Conservation (phyloP, 345 rosid genomes). For the Combretum micranthum region DNA sequence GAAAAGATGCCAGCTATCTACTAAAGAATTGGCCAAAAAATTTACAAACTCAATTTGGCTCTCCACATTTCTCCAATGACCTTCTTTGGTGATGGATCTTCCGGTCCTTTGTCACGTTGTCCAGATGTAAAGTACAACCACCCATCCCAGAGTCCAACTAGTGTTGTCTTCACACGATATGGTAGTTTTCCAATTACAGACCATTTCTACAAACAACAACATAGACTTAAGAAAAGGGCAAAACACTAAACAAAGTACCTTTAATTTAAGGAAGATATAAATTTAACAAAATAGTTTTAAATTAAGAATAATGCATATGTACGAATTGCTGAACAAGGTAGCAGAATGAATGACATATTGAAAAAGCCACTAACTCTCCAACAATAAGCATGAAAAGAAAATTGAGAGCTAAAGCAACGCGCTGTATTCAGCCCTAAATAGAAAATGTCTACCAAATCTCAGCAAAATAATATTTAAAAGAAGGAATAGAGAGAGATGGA, state of each 20-base stretch:
- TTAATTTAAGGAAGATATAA: background rate
- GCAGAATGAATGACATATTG: too few relatives aligned
- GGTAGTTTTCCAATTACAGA: constrained; percentile 83
- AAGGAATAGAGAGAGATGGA: too few relatives aligned
- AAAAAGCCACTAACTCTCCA: too few relatives aligned
- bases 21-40: constrained; percentile 6
- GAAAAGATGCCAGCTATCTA: background rate
- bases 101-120: constrained; percentile 87
- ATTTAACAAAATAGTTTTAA: background rate
- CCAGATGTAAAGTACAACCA: constrained; percentile 90
- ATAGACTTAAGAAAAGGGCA: background rate
- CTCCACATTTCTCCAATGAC: constrained; percentile 89
- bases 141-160: constrained; percentile 83
- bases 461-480: too few relatives aligned
- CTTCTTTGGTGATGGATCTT: constrained; percentile 76
- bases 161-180: constrained; percentile 84
- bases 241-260: background rate
- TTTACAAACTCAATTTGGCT: constrained; percentile 59
- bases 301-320: too few relatives aligned
- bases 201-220: constrained; percentile 63
- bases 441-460: too few relatives aligned
- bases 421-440: too few relatives aligned
- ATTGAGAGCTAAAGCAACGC: too few relatives aligned
- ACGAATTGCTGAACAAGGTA: too few relatives aligned
- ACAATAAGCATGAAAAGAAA: too few relatives aligned